A percentile compares a stretch with the other conserved stretches of the same genome.
phyloP scores from a whole-genome alignment of 2,329 filamentous ascomycete genomes.

The Leptodontidium sp. region DNA sequence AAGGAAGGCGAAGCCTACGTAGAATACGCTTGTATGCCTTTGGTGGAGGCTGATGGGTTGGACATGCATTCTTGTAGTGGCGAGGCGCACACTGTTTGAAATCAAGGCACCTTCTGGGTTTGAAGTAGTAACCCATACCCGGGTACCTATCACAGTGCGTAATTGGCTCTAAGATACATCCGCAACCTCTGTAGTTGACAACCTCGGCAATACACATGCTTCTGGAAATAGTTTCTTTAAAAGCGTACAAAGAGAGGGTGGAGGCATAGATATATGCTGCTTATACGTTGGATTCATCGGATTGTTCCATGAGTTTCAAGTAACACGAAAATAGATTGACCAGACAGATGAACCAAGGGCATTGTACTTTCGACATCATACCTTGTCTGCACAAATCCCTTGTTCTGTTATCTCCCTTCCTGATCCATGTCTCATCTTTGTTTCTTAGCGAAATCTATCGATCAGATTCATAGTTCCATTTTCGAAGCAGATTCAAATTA shows the following conservation, averaged over 20 bases:
- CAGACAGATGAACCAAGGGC: background rate
- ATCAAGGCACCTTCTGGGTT: background rate
- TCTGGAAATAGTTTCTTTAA: no score
- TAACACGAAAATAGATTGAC: background rate
- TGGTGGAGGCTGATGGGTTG: background rate
- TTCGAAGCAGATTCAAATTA: background rate
- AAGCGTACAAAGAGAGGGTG: background rate
- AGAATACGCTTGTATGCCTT: background rate
- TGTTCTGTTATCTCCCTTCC: no score
- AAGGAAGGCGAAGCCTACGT: background rate
- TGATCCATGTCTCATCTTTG: no score
- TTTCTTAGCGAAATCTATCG: no score
- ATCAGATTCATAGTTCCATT: background rate
- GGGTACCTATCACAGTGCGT: background rate
- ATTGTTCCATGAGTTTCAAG: background rate
- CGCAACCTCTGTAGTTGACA: slow-evolving; percentile 6
- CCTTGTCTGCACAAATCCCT: no score
- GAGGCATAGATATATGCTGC: background rate
- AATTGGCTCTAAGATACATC: background rate
- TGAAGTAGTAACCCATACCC: background rate
- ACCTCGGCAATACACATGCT: slow-evolving; percentile 11
- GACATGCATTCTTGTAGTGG: background rate
- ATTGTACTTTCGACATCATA: background rate
- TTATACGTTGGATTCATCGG: background rate
- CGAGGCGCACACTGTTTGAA: background rate